Conservation (phyloP, 2,329 filamentous ascomycete species). For the Talaromyces amestolkiae region DNA sequence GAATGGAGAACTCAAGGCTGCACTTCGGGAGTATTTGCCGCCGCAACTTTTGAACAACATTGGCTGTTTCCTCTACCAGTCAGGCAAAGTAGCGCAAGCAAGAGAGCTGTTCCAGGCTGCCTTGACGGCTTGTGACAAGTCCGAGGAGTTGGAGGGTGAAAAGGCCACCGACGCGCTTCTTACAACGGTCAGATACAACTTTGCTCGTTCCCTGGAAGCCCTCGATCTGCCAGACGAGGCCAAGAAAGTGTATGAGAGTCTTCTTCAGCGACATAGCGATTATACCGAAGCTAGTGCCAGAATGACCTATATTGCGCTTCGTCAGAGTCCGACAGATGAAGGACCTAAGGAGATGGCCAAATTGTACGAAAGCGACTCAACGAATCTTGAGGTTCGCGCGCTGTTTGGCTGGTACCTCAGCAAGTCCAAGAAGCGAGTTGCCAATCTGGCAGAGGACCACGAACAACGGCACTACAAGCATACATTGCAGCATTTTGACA, state of each 20-base stretch:
- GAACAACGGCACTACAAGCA: slow-evolving; percentile 96
- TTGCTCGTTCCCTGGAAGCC: slow-evolving; percentile 89
- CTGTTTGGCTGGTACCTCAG: slow-evolving; percentile 95
- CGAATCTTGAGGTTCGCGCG: slow-evolving; percentile 86
- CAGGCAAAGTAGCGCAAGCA: slow-evolving; percentile 75
- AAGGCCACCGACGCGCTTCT: slow-evolving; percentile 85
- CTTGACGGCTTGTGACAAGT: slow-evolving; percentile 76
- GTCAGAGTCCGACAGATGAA: slow-evolving; percentile 75
- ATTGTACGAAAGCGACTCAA: slow-evolving; percentile 77
- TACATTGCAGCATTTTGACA: slow-evolving; percentile 89
- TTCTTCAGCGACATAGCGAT: slow-evolving; percentile 80
- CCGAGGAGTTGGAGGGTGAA: slow-evolving; percentile 49
- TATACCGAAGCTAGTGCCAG: slow-evolving; percentile 90
- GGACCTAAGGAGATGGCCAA: slow-evolving; percentile 82
- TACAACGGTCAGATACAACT: slow-evolving; percentile 94
- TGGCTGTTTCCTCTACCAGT: slow-evolving; percentile 89
- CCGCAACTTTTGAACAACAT: slow-evolving; percentile 96
- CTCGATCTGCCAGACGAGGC: slow-evolving; percentile 78
- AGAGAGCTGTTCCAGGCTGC: slow-evolving; percentile 91
- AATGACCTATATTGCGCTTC: slow-evolving; percentile 84
- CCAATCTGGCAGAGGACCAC: slow-evolving; percentile 80
- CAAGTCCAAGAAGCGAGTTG: slow-evolving; percentile 77
- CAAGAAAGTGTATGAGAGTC: slow-evolving; percentile 79
- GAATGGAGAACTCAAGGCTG: slow-evolving; percentile 54
- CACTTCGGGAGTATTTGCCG: slow-evolving; percentile 73